Percentiles rank a stretch among this genome's conserved stretches.
Evolutionary conservation across 73 alveolate genomes (phyloP).

Genomic region (Tetrahymena borealis): DNA sequence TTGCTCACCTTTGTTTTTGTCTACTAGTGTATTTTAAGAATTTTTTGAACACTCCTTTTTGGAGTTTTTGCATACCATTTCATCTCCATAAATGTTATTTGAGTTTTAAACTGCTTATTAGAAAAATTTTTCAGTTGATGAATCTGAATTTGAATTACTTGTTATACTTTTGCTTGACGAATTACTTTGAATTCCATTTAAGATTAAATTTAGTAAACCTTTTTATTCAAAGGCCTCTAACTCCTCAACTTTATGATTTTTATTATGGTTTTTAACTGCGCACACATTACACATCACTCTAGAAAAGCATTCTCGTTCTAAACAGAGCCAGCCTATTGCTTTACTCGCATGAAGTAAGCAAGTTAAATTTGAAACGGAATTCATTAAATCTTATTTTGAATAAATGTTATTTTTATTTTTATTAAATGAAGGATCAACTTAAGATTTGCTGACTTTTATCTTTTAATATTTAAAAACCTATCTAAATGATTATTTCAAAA

Average conservation of each 20-base stretch:
- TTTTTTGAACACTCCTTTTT: neutral
- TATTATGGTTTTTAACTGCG: constrained; percentile 40
- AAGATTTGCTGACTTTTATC: too few relatives aligned
- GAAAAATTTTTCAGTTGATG: neutral
- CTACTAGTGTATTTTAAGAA: neutral
- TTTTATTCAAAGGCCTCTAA: neutral
- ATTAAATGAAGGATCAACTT: too few relatives aligned
- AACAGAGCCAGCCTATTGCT: constrained; percentile 23
- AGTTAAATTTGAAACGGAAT: neutral
- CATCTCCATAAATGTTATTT: neutral
- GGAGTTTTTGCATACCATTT: neutral
- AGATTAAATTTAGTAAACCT: neutral
- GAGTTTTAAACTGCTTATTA: neutral
- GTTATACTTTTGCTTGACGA: neutral
- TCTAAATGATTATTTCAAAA: too few relatives aligned
- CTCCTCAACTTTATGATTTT: constrained; percentile 16
- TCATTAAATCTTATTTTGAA: too few relatives aligned
- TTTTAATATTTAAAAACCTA: too few relatives aligned
- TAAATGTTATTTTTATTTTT: too few relatives aligned
- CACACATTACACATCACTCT: constrained; percentile 39
- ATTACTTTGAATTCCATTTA: neutral
- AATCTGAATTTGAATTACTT: neutral
- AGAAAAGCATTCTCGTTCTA: constrained; percentile 20
- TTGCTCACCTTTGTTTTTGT: neutral
- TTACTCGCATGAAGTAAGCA: constrained; percentile 12